Evolutionary conservation across 2,329 filamentous ascomycete genomes (phyloP), one percentile per base, ranked within the genome.

Genomic region (Penicillium sp.): DNA sequence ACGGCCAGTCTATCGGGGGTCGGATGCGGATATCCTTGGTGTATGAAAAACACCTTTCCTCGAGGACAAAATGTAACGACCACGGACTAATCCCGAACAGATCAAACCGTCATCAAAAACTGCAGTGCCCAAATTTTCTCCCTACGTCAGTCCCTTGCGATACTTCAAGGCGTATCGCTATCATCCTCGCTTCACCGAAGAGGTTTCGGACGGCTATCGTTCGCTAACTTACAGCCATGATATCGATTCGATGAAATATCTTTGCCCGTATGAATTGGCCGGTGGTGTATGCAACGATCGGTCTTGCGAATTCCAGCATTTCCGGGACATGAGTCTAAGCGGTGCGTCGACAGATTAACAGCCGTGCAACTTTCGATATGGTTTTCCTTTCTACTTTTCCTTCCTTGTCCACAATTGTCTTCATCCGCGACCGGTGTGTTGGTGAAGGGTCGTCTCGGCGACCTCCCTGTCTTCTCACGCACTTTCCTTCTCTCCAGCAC

Each of bases 191-290:
- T 98, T 88, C 77, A 80, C 82, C 64, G 76, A 89, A 51, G 80
- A 85, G 57, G 87, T 96, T 58, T 74, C 85, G 56, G 89, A 88
- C 62, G 94, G 94, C 44, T 89, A 92, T 71, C 88, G 89, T 72
- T 98, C 95, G 64, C 83, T 96, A 80, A 98, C 93, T 44, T 98
- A 94, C 79, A 97, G 91, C 78, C 91, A 96, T 77, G 89, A 88
- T 67, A 96, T 99, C 76, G 87, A 97, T 73, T 82, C 87, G 24
- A 82, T 86, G 60, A 87, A 85, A 67, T 84, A 85, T 61, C 72
- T 98, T 50, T 99, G 95, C 76, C 88, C 87, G 39, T 89, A 86
- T 69, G 91, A 96, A 75, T 79, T 90, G 62, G 81, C 83, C 50
- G 87, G 87, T 54, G 86, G 87, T 60, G 79, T 82, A 65, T 98